A percentile compares a stretch with the other conserved stretches of the same genome.
Evolutionary conservation across 2,329 filamentous ascomycete species (phyloP).

Genomic region (Paracoccidioides brasiliensis): DNA sequence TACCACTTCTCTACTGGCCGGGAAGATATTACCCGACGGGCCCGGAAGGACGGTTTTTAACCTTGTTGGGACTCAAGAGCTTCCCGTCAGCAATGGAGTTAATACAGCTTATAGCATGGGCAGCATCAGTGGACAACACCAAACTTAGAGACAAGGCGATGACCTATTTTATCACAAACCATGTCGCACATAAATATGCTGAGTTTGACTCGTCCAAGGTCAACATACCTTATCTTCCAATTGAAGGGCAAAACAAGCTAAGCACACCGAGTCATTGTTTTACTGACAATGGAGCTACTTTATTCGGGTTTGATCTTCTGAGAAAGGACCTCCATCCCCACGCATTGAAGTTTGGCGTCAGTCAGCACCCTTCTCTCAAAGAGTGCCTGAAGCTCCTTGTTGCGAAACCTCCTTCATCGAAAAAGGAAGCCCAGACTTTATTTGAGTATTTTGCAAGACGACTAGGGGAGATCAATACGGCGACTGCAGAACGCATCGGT

Average conservation of each 20-base stretch:
- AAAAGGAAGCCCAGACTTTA: constrained; percentile 52
- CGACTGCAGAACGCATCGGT: constrained; percentile 47
- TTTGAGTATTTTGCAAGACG: constrained; percentile 78
- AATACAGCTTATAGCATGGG: constrained; percentile 61
- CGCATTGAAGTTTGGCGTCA: constrained; percentile 74
- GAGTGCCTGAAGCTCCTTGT: constrained; percentile 64
- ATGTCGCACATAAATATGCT: constrained; percentile 63
- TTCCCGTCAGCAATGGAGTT: constrained; percentile 62
- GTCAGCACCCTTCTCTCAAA: constrained; percentile 63
- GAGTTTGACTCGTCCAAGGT: constrained; percentile 46
- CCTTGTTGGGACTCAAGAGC: constrained; percentile 56
- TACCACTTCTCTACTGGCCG: constrained; percentile 76
- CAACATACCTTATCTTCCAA: constrained; percentile 53
- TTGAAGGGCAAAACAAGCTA: constrained; percentile 52
- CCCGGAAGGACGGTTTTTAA: constrained; percentile 62
- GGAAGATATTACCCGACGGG: constrained; percentile 53
- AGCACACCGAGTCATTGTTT: constrained; percentile 68
- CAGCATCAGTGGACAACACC: constrained; percentile 38
- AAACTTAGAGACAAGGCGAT: constrained; percentile 55
- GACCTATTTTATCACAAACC: constrained; percentile 69
- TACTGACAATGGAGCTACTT: constrained; percentile 60
- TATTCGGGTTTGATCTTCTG: constrained; percentile 72
- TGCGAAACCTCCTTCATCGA: constrained; percentile 55
- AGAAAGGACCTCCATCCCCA: constrained; percentile 64
- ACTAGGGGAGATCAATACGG: constrained; percentile 56